Conservation (phyloP, 805 yeast genomes). For the Brettanomyces naardenensis region DNA sequence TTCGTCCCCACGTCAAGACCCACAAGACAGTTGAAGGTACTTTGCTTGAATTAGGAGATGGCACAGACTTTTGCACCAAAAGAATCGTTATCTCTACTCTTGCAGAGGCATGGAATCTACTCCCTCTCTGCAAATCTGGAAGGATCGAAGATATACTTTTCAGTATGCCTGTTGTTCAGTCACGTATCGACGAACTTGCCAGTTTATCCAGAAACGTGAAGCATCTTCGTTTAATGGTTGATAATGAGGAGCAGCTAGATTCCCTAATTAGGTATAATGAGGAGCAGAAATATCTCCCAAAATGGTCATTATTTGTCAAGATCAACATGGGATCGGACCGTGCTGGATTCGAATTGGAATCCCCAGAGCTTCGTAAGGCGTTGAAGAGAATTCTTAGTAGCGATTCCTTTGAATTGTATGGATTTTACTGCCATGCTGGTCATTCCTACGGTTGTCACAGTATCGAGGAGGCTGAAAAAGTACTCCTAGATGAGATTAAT, state of each 20-base stretch:
- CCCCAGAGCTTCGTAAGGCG: conserved; percentile 19
- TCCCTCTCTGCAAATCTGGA: conserved; percentile 11
- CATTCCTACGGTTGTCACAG: conserved; percentile 52
- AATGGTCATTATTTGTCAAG: conserved; percentile 63
- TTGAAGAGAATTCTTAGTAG: conserved; percentile 19
- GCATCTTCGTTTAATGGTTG: conserved; percentile 50
- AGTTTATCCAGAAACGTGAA: conserved; percentile 34
- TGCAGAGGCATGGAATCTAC: conserved; percentile 59
- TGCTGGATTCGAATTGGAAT: conserved; percentile 43
- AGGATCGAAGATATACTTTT: conserved; percentile 38
- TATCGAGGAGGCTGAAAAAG: conserved; percentile 37
- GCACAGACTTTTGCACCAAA: conserved; percentile 30
- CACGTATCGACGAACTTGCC: conserved; percentile 39
- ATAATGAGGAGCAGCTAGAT: conserved; percentile 48
- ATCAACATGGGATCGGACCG: conserved; percentile 65
- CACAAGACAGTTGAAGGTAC: conserved; percentile 63
- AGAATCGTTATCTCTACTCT: conserved; percentile 63
- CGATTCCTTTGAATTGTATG: conserved; percentile 39
- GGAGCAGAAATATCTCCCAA: conserved; percentile 16
- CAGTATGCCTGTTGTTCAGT: conserved; percentile 51
- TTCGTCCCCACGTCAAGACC: conserved; percentile 68
- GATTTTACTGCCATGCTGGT: conserved; percentile 77
- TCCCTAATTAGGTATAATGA: conserved; percentile 32
- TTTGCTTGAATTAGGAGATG: conserved; percentile 42
- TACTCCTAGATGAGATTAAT: conserved; percentile 47